Conservation (phyloP, 116 monocot genomes). For the Posidonia oceanica region DNA sequence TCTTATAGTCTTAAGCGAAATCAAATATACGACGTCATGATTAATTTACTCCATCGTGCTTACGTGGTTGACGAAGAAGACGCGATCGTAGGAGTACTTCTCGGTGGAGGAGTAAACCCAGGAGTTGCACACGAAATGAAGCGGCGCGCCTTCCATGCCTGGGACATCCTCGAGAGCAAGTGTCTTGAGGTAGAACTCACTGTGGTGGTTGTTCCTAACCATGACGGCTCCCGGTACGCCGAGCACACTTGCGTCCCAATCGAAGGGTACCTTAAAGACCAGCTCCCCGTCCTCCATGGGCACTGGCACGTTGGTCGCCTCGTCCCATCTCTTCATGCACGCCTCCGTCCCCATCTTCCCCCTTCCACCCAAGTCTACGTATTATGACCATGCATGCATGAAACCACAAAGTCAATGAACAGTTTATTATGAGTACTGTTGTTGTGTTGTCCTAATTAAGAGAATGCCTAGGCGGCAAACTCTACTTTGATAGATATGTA, state of each 20-base stretch:
- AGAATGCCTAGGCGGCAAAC: too few relatives aligned
- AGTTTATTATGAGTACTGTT: too few relatives aligned
- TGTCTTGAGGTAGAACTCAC: conserved; percentile 50
- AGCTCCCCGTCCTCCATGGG: conserved; percentile 24
- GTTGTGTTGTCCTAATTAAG: too few relatives aligned
- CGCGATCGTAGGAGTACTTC: conserved; percentile 30
- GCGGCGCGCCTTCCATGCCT: neutral
- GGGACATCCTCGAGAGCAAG: conserved; percentile 36
- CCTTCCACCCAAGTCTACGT: conserved; percentile 11
- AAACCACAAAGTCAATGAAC: too few relatives aligned
- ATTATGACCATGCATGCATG: too few relatives aligned
- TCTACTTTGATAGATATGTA: too few relatives aligned
- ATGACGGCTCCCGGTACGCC: conserved; percentile 51
- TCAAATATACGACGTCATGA: neutral
- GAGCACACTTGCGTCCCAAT: conserved; percentile 10
- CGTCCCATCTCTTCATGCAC: conserved; percentile 9
- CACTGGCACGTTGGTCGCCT: conserved; percentile 1
- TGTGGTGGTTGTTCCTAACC: conserved; percentile 40
- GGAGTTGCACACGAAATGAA: conserved; percentile 62
- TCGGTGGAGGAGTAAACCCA: conserved; percentile 47
- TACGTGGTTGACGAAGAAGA: conserved; percentile 45
- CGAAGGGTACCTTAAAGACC: conserved; percentile 22
- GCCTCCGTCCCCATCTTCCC: conserved; percentile 24
- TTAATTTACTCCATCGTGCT: neutral
- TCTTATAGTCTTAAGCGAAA: too few relatives aligned